Percentiles rank a stretch among this genome's conserved stretches.
Evolutionary conservation across 2,329 filamentous ascomycete genomes (phyloP).

Genomic region (Celoporthe dispersa): DNA sequence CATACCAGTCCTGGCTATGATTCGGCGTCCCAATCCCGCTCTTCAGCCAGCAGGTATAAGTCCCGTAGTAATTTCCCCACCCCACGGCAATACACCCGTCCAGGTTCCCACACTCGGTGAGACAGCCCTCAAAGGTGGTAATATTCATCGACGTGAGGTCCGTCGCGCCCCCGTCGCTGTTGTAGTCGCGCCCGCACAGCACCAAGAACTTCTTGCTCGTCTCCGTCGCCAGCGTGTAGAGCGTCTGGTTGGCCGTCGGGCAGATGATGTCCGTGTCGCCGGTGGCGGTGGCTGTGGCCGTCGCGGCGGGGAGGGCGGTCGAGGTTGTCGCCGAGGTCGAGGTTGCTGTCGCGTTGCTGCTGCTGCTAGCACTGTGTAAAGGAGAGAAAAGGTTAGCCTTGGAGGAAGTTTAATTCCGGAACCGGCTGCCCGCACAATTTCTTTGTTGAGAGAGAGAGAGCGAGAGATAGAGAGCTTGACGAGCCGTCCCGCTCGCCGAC

Average conservation of each 20-base stretch:
- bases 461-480: not conserved
- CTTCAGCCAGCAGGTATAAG: conserved; percentile 43
- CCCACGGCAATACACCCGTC: conserved; percentile 41
- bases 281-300: conserved; percentile 23
- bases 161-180: conserved; percentile 35
- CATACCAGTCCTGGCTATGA: conserved; percentile 37
- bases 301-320: conserved; percentile 27
- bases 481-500: conserved; percentile 13
- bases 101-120: conserved; percentile 38
- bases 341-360: not conserved
- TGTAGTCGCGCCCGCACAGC: conserved; percentile 44
- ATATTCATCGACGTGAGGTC: conserved; percentile 37
- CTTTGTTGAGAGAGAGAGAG: not conserved
- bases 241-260: conserved; percentile 41
- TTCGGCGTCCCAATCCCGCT: conserved; percentile 37
- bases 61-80: conserved; percentile 40
- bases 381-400: not conserved
- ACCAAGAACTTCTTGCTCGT: conserved; percentile 37
- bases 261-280: conserved; percentile 33
- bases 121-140: conserved; percentile 39
- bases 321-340: conserved; percentile 9
- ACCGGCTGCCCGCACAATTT: not conserved
- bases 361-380: not conserved
- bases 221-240: conserved; percentile 34
- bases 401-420: not conserved